Percentiles rank a stretch among this genome's conserved stretches.
Evolutionary conservation across 2,329 filamentous ascomycete genomes (phyloP).

Genomic region (Alternaria ethzedia): DNA sequence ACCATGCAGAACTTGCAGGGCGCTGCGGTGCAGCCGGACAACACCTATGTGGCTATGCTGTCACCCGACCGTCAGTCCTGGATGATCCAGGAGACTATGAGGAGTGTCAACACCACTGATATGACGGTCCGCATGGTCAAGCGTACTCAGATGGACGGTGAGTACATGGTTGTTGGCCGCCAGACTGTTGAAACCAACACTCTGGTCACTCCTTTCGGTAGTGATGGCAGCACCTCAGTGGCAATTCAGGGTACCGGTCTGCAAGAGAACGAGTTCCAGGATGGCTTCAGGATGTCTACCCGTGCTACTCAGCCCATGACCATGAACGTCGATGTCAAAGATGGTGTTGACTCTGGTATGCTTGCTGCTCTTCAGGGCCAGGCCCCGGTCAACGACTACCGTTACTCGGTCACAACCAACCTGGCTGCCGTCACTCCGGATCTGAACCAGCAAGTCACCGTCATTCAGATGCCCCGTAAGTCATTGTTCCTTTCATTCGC

Average conservation of each 20-base stretch:
- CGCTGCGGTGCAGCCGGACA: conserved; percentile 41
- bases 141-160: conserved; percentile 44
- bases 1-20: conserved; percentile 35
- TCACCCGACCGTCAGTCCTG: conserved; percentile 47
- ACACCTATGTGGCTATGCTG: conserved; percentile 47
- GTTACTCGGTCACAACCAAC: conserved; percentile 44
- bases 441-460: conserved; percentile 45
- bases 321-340: conserved; percentile 46
- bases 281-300: conserved; percentile 48
- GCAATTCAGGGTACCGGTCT: conserved; percentile 44
- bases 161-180: conserved; percentile 48
- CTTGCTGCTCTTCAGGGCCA: conserved; percentile 41
- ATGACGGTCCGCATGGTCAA: conserved; percentile 48
- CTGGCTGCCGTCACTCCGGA: conserved; percentile 42
- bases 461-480: conserved; percentile 47
- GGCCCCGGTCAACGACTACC: conserved; percentile 43
- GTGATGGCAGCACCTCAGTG: conserved; percentile 31
- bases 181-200: conserved; percentile 46
- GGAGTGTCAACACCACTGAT: conserved; percentile 46
- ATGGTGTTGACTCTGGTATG: conserved; percentile 44
- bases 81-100: conserved; percentile 48
- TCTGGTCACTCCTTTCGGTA: conserved; percentile 42
- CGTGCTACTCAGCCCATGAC: conserved; percentile 45
- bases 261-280: conserved; percentile 48
- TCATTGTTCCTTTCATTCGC: background rate